Conservation (phyloP, 73 alveolate species). For the Tetrahymena thermophila region DNA sequence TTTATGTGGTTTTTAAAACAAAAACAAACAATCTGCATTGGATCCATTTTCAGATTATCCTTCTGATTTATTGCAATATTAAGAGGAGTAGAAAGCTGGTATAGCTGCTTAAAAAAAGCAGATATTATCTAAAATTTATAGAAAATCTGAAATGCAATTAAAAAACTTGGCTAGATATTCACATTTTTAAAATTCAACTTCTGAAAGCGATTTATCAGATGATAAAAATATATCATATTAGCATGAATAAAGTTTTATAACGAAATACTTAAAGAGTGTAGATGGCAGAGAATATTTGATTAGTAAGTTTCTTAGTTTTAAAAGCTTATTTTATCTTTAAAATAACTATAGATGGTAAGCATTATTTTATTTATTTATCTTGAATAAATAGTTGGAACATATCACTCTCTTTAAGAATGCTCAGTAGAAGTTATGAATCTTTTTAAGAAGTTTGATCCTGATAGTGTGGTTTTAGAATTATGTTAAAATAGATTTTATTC, state of each 20-base stretch:
- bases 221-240: neutral
- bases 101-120: neutral
- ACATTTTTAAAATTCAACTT: neutral
- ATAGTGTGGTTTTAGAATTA: neutral
- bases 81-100: neutral
- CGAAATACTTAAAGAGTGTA: neutral
- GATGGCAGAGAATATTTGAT: neutral
- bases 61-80: neutral
- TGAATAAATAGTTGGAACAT: neutral
- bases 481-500: neutral
- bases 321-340: neutral
- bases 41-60: neutral
- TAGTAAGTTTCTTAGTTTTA: neutral
- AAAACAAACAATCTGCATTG: neutral
- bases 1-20: neutral
- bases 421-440: conserved; percentile 1
- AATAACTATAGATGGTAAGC: too few species aligned
- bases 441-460: neutral
- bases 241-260: neutral
- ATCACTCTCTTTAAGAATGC: neutral
- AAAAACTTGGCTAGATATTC: neutral
- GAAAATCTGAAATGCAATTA: neutral
- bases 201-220: neutral
- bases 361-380: neutral
- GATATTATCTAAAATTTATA: neutral